Percentiles rank a stretch among this genome's conserved stretches.
phyloP scores from a whole-genome alignment of 805 yeast species.

The Metschnikowia corniflorae region DNA sequence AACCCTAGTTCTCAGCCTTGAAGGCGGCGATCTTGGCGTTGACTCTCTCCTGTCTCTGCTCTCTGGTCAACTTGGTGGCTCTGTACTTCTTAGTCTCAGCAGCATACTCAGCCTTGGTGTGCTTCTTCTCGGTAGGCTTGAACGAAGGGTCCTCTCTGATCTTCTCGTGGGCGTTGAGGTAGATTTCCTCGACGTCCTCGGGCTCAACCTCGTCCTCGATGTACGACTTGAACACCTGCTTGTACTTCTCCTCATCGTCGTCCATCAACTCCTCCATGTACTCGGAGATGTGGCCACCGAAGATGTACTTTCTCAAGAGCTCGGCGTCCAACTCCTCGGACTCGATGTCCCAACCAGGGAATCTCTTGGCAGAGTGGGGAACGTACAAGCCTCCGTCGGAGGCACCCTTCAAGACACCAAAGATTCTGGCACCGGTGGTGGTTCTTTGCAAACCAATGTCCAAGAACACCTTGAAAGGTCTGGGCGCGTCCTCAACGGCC shows the following conservation, averaged over 20 bases:
- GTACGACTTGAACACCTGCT: constrained; percentile 93
- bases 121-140: constrained; percentile 87
- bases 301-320: constrained; percentile 95
- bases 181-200: constrained; percentile 93
- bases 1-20: constrained; percentile 49
- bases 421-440: constrained; percentile 99
- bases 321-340: constrained; percentile 97
- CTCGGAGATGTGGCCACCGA: constrained; percentile 99
- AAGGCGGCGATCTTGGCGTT: constrained; percentile 92
- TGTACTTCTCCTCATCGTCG: constrained; percentile 99
- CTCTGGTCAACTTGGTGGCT: constrained; percentile 83
- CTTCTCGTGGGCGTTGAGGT: constrained; percentile 88
- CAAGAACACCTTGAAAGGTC: constrained; percentile 99
- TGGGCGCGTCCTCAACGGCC: constrained; percentile 99
- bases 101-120: constrained; percentile 97
- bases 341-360: constrained; percentile 99
- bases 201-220: constrained; percentile 96
- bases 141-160: constrained; percentile 94
- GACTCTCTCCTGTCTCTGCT: constrained; percentile 84
- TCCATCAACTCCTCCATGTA: constrained; percentile 99
- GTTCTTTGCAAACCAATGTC: constrained; percentile 99
- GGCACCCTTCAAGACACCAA: constrained; percentile 99
- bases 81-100: constrained; percentile 93
- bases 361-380: constrained; percentile 99
- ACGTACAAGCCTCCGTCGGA: constrained; percentile 99